phyloP scores from a whole-genome alignment of 2,329 filamentous ascomycete genomes.

The Hypoxylon sp. region DNA sequence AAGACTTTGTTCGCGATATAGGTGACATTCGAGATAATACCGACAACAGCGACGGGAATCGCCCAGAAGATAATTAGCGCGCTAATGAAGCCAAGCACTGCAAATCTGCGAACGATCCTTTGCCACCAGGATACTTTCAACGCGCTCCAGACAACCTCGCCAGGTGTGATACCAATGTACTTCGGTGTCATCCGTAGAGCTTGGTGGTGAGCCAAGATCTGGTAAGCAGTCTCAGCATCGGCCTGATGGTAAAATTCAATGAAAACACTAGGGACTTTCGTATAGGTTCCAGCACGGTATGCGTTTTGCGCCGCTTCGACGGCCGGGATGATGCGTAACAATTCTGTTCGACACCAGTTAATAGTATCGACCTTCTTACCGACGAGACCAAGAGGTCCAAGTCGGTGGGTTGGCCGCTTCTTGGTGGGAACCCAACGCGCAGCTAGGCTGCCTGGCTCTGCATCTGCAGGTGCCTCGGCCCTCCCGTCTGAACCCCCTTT shows the following conservation, averaged over 20 bases:
- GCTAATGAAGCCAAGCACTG: conserved; percentile 78
- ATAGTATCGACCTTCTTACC: conserved; percentile 96
- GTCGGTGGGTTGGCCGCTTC: conserved; percentile 81
- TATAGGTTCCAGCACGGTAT: conserved; percentile 75
- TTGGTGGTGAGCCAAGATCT: conserved; percentile 88
- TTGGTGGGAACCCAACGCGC: conserved; percentile 81
- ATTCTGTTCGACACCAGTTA: conserved; percentile 85
- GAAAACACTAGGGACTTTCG: conserved; percentile 83
- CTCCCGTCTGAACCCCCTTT: conserved; percentile 65
- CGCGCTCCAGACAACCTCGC: conserved; percentile 90
- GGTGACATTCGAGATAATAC: conserved; percentile 86
- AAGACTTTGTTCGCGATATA: conserved; percentile 72
- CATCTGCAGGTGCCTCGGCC: conserved; percentile 68
- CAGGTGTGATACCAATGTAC: conserved; percentile 84
- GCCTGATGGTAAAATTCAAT: conserved; percentile 89
- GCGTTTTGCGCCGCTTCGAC: conserved; percentile 77
- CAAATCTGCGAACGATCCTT: conserved; percentile 78
- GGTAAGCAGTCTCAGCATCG: conserved; percentile 88
- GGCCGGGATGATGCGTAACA: conserved; percentile 80
- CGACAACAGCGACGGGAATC: conserved; percentile 82
- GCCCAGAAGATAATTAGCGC: conserved; percentile 91
- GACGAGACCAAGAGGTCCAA: conserved; percentile 77
- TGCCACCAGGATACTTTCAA: conserved; percentile 91
- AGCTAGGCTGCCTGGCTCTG: conserved; percentile 78
- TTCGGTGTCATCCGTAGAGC: conserved; percentile 89